These are phyloP conservation scores for Mortierella polycephala DNA, from an alignment of 371 early-diverging fungal species.

Conservation along the genomic window DNA sequence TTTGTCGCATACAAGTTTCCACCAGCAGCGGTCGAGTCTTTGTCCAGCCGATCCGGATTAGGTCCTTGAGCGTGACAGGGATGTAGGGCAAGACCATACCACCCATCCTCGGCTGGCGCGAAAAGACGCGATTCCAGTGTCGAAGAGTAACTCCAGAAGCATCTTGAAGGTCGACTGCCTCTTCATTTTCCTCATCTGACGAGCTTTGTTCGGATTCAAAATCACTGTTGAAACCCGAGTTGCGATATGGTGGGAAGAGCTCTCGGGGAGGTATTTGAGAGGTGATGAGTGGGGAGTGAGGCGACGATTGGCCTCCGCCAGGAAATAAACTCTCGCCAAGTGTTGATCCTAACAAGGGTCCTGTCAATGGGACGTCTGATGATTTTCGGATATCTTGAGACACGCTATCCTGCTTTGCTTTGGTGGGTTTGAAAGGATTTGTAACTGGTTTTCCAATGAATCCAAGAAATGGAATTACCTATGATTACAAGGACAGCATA, in stretches of 20 bases:
- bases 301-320: not conserved
- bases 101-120: slow-evolving; percentile 33
- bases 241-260: slow-evolving; percentile 6
- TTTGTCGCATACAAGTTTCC: slow-evolving; percentile 45
- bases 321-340: slow-evolving; percentile 29
- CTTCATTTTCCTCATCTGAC: slow-evolving; percentile 6
- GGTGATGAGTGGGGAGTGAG: not conserved
- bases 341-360: slow-evolving; percentile 12
- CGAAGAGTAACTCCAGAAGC: not conserved
- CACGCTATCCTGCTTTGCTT: not conserved
- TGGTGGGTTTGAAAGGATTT: slow-evolving; percentile 18
- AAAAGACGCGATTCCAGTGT: slow-evolving; percentile 19
- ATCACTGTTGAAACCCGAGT: slow-evolving; percentile 24
- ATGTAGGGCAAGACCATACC: slow-evolving; percentile 39
- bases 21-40: slow-evolving; percentile 21
- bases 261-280: not conserved
- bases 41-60: slow-evolving; percentile 44
- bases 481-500: not conserved
- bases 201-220: slow-evolving; percentile 4
- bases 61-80: slow-evolving; percentile 28
- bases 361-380: slow-evolving; percentile 7
- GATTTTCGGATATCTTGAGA: not conserved
- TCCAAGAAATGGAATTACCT: slow-evolving; percentile 44
- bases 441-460: slow-evolving; percentile 15
- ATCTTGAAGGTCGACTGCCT: not conserved